Conservation (phyloP, 768 basidiomycete species). For the Gloeophyllum trabeum region DNA sequence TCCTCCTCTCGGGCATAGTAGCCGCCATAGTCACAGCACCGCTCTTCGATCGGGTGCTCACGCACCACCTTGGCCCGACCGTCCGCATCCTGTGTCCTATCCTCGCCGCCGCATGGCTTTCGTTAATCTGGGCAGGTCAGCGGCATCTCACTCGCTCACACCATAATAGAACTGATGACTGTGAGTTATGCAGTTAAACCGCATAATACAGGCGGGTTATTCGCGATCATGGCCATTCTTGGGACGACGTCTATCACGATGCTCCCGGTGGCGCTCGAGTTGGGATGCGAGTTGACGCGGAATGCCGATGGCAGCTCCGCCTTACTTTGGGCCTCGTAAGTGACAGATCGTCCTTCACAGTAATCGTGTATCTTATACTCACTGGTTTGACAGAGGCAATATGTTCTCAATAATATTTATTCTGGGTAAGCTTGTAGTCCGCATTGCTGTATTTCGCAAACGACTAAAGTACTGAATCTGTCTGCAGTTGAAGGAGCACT, state of each 20-base stretch:
- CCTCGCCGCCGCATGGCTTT: constrained; percentile 53
- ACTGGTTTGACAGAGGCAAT: constrained; percentile 39
- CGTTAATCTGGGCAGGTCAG: constrained; percentile 73
- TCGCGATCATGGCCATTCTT: constrained; percentile 55
- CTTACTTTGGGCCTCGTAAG: constrained; percentile 65
- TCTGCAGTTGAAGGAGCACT: constrained; percentile 52
- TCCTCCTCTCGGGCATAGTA: constrained; percentile 62
- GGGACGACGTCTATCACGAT: constrained; percentile 57
- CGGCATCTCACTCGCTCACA: constrained; percentile 1
- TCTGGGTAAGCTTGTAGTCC: constrained; percentile 32
- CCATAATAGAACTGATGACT: constrained; percentile 3
- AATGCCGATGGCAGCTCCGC: constrained; percentile 73
- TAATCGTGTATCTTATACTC: not conserved
- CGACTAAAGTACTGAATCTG: not conserved
- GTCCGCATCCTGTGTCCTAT: constrained; percentile 51
- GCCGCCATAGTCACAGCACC: constrained; percentile 61
- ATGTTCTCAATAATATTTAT: constrained; percentile 50
- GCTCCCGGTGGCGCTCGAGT: constrained; percentile 68
- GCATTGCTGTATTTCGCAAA: not conserved
- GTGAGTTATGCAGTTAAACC: constrained; percentile 37
- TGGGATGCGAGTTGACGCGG: constrained; percentile 69
- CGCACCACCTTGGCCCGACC: constrained; percentile 52
- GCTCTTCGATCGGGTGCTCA: constrained; percentile 75
- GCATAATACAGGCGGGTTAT: constrained; percentile 48
- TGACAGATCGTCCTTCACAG: constrained; percentile 6